These are phyloP conservation scores for Lanmaoa rubissima DNA, from an alignment of 768 basidiomycete species.

Conservation along the genomic window DNA sequence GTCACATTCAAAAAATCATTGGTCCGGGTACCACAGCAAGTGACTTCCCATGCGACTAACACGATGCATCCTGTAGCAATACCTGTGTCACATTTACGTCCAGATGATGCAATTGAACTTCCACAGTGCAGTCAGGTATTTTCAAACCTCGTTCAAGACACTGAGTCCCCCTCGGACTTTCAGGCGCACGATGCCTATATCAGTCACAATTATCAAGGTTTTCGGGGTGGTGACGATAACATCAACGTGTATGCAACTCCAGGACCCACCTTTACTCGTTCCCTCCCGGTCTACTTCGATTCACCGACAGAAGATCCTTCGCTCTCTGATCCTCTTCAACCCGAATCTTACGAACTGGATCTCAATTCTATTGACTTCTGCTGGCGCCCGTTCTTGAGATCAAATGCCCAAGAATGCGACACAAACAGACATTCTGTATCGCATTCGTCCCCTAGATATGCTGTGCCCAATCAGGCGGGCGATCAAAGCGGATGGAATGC, in stretches of 20 bases:
- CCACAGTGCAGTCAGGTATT: conserved; percentile 2
- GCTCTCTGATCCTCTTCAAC: conserved; percentile 37
- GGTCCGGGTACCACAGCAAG: conserved; percentile 8
- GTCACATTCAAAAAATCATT: conserved; percentile 2
- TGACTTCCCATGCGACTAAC: conserved; percentile 2
- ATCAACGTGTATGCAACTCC: conserved; percentile 44
- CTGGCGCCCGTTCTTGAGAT: conserved; percentile 52
- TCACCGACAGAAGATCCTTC: conserved; percentile 51
- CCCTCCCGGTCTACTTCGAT: conserved; percentile 46
- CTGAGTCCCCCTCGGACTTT: conserved; percentile 15
- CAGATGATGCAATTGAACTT: background rate
- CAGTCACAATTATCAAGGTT: background rate
- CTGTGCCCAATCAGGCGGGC: conserved; percentile 5
- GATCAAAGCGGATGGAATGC: conserved; percentile 19
- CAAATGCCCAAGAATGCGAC: conserved; percentile 11
- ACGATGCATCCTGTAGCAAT: conserved; percentile 12
- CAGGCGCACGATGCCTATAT: conserved; percentile 1
- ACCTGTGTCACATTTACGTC: conserved; percentile 19
- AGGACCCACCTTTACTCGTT: conserved; percentile 39
- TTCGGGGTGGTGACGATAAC: background rate
- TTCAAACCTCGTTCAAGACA: conserved; percentile 7
- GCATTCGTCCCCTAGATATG: background rate
- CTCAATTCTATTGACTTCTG: conserved; percentile 48
- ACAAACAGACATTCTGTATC: background rate
- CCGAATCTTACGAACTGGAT: conserved; percentile 38